Evolutionary conservation across 495 filamentous ascomycete genomes (phyloP).

Genomic region (Achaetomiella virescens): DNA sequence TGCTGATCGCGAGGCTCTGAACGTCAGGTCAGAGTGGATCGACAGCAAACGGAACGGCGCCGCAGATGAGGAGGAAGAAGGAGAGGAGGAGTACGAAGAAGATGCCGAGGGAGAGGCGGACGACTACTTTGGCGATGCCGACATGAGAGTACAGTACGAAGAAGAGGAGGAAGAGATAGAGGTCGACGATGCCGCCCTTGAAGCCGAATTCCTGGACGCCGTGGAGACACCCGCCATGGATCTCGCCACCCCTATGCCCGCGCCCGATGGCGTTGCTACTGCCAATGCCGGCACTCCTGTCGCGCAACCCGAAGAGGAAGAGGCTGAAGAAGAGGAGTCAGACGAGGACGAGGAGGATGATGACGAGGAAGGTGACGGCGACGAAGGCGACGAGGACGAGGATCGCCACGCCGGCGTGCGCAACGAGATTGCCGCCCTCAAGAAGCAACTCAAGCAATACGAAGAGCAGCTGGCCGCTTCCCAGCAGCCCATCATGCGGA

Average conservation of each 20-base stretch:
- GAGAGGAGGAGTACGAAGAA: constrained; percentile 55
- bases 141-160: constrained; percentile 35
- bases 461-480: constrained; percentile 34
- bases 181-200: constrained; percentile 35
- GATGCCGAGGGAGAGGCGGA: constrained; percentile 52
- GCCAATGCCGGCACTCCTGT: constrained; percentile 27
- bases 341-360: constrained; percentile 41
- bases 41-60: constrained; percentile 52
- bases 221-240: constrained; percentile 27
- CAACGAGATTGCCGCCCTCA: constrained; percentile 52
- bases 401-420: constrained; percentile 43
- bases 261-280: constrained; percentile 34
- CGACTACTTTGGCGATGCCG: constrained; percentile 39
- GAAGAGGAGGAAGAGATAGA: constrained; percentile 16
- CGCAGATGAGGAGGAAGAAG: constrained; percentile 43
- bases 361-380: constrained; percentile 46
- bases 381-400: constrained; percentile 40
- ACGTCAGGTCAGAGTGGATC: constrained; percentile 55
- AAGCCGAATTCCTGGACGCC: constrained; percentile 29
- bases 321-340: constrained; percentile 42
- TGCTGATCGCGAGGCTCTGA: constrained; percentile 56
- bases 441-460: constrained; percentile 35
- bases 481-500: constrained; percentile 45
- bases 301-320: constrained; percentile 25
- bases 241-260: constrained; percentile 29